phyloP scores from a whole-genome alignment of 345 rosid genomes.

The Salix purpurea region DNA sequence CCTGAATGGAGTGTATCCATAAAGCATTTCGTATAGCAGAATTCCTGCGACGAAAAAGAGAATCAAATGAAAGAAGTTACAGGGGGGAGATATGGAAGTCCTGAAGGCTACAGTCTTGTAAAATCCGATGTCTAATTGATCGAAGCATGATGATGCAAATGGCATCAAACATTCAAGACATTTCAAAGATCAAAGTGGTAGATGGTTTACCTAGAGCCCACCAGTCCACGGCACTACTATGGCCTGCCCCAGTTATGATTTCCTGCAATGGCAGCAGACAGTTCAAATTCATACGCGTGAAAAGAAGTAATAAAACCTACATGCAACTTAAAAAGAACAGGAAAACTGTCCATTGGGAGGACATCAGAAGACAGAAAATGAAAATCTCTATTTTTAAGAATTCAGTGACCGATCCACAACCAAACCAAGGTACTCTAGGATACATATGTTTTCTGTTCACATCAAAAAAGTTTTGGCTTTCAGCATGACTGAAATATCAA shows the following conservation, averaged over 20 bases:
- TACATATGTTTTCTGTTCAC: too few relatives aligned
- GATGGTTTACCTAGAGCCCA: slow-evolving; percentile 84
- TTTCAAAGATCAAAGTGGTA: not conserved
- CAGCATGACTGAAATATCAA: too few relatives aligned
- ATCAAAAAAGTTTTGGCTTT: too few relatives aligned
- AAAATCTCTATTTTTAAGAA: too few relatives aligned
- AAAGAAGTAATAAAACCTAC: not conserved
- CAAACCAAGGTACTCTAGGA: too few relatives aligned
- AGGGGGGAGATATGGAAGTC: not conserved
- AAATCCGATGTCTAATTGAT: not conserved
- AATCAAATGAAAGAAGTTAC: not conserved
- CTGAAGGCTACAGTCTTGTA: not conserved
- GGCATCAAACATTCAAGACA: not conserved
- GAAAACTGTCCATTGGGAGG: not conserved
- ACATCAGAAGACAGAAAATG: too few relatives aligned
- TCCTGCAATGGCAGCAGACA: slow-evolving; percentile 42
- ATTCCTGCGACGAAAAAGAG: slow-evolving; percentile 38
- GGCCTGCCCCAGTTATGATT: slow-evolving; percentile 82
- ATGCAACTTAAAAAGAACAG: not conserved
- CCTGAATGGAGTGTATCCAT: slow-evolving; percentile 95
- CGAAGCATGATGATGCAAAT: not conserved
- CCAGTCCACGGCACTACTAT: slow-evolving; percentile 98
- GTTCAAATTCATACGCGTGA: not conserved
- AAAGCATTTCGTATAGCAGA: slow-evolving; percentile 90
- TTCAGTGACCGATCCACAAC: too few relatives aligned